Conservation (phyloP, 1,284 basidiomycete species). For the Ceratorhiza oryzae-sativae region DNA sequence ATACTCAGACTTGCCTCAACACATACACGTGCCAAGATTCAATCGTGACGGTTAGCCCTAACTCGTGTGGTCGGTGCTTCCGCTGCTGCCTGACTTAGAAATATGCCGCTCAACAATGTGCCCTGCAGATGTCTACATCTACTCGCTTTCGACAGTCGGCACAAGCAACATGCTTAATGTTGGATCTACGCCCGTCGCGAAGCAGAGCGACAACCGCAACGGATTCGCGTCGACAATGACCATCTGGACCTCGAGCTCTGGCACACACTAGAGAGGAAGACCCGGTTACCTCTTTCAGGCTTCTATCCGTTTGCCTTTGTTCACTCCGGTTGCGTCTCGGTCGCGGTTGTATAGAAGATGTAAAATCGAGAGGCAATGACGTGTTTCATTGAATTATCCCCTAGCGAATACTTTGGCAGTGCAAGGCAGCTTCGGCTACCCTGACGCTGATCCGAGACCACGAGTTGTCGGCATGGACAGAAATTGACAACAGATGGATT, state of each 20-base stretch:
- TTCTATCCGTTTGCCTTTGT: no score
- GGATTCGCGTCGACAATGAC: constrained; percentile 50
- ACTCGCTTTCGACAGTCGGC: constrained; percentile 69
- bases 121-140: constrained; percentile 56
- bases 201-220: constrained; percentile 60
- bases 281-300: background rate
- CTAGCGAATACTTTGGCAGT: no score
- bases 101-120: background rate
- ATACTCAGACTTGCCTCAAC: constrained; percentile 56
- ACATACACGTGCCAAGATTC: constrained; percentile 64
- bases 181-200: constrained; percentile 59
- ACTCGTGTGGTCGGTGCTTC: constrained; percentile 49
- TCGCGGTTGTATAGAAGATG: no score
- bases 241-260: constrained; percentile 39
- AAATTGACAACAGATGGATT: no score
- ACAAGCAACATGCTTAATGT: constrained; percentile 65
- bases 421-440: background rate
- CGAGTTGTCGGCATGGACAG: no score
- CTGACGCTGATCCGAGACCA: background rate
- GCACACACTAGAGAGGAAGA: constrained; percentile 34
- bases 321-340: no score
- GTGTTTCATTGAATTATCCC: no score
- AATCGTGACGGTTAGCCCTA: constrained; percentile 65
- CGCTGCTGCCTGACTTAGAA: no score
- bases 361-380: no score